phyloP scores from a whole-genome alignment of 768 basidiomycete genomes.

The Gloeopeniophorella convolvens region DNA sequence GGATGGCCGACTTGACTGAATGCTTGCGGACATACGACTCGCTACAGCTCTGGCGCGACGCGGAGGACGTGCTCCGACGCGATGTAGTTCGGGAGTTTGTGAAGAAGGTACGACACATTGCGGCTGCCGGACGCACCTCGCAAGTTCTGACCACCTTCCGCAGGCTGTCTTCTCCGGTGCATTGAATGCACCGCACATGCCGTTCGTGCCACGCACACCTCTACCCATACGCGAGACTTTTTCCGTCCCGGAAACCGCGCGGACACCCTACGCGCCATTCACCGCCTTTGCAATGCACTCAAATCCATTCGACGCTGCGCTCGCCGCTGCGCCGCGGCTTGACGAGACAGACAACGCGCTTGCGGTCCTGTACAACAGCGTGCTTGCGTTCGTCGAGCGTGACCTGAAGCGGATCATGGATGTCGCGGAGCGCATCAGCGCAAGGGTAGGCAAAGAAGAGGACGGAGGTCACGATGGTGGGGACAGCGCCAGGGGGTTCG shows the following conservation, averaged over 20 bases:
- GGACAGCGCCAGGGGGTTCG: conserved; percentile 45
- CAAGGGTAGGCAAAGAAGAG: conserved; percentile 36
- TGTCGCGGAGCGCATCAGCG: conserved; percentile 59
- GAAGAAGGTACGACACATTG: conserved; percentile 51
- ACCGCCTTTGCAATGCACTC: conserved; percentile 41
- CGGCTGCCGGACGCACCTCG: not conserved
- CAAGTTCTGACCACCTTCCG: not conserved
- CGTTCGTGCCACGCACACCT: conserved; percentile 72
- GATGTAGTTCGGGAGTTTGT: conserved; percentile 72
- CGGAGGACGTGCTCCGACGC: conserved; percentile 76
- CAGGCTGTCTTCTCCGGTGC: conserved; percentile 75
- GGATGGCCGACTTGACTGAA: conserved; percentile 62
- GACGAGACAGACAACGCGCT: conserved; percentile 65
- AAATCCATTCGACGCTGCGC: conserved; percentile 33
- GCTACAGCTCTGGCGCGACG: conserved; percentile 77
- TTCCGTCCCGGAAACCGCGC: conserved; percentile 36
- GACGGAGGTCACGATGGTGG: conserved; percentile 10
- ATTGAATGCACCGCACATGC: conserved; percentile 61
- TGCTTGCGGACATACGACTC: conserved; percentile 75
- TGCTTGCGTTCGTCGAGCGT: conserved; percentile 74
- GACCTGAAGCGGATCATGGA: conserved; percentile 72
- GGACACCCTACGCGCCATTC: conserved; percentile 48
- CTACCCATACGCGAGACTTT: conserved; percentile 32
- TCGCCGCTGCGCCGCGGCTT: conserved; percentile 43
- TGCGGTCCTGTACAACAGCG: conserved; percentile 70